These are phyloP conservation scores for Aspergillus tanneri DNA, from an alignment of 2,329 filamentous ascomycete species.

Conservation along the genomic window DNA sequence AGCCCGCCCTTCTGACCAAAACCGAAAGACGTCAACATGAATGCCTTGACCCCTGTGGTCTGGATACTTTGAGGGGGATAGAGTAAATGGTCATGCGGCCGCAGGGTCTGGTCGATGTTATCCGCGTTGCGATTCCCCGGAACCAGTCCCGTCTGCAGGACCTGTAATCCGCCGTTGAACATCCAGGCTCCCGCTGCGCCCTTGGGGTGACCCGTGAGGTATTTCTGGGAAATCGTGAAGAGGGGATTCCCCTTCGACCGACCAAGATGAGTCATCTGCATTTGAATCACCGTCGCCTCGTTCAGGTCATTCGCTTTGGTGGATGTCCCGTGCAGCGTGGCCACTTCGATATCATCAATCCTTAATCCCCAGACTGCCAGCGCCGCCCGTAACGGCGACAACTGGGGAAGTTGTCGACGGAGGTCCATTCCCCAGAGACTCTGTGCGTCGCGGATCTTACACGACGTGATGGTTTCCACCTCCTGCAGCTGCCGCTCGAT, in stretches of 20 bases:
- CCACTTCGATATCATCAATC: constrained; percentile 87
- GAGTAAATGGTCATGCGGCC: constrained; percentile 31
- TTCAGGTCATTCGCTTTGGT: constrained; percentile 99
- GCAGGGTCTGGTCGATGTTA: constrained; percentile 67
- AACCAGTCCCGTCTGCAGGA: constrained; percentile 85
- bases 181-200: constrained; percentile 98
- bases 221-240: constrained; percentile 92
- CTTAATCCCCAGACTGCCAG: constrained; percentile 95
- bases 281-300: constrained; percentile 90
- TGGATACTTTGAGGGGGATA: constrained; percentile 32
- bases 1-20: constrained; percentile 49
- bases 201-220: constrained; percentile 94
- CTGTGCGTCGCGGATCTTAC: constrained; percentile 81
- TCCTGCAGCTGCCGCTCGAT: background rate
- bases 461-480: too few relatives aligned
- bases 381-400: constrained; percentile 88
- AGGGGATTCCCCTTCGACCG: constrained; percentile 92
- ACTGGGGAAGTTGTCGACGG: constrained; percentile 87
- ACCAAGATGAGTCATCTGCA: constrained; percentile 88
- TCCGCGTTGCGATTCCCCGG: constrained; percentile 96
- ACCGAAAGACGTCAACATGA: constrained; percentile 45
- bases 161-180: constrained; percentile 94
- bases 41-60: constrained; percentile 33
- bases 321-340: constrained; percentile 96
- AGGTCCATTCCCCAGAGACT: constrained; percentile 91